Base-by-base conservation (phyloP, 495 filamentous ascomycete genomes). In the Bryoglossum gracile region DNA sequence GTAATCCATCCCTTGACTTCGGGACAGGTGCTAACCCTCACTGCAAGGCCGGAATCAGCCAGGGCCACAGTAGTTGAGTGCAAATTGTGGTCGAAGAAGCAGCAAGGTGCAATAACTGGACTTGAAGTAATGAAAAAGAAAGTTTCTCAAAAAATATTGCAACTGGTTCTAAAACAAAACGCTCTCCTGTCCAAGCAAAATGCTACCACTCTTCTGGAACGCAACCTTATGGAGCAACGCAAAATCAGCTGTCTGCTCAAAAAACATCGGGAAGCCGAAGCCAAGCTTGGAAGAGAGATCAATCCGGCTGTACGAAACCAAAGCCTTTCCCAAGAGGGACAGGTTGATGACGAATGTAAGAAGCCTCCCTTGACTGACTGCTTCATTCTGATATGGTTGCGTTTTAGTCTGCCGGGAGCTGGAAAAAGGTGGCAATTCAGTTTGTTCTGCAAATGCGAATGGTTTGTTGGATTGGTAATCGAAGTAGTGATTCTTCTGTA, bases 281-380 rank as follows among this genome's bases (percentile, higher is more conserved):
- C 2, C 3, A 32, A 23, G 9, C 13, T 45, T 2, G 50, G 51
- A 1, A 14, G 2, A 13, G 51, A 56, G 18, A 55, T 60, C 11
- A 36, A 60, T 28, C 54, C 54, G 2, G 57, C 57, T 19, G 48
- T 50, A 3, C 42, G 38, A 17, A 51, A 16, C 8, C 50, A 57
- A 36, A 48, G 28, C 37, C 39, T 56, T 30, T 51, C 45, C 3
- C 4, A 30, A 11, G 51, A 37, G 21, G 57, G 57, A 6, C 51
- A 47, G 19, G 57, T 23, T 13, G 57, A 60, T 19, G 57, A 60
- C 48, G 46, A 48, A 9, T 56, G 57, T 60, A 54, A 57, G 51
- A 17, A 9, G 13, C 18, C 41, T 3, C 41, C 25, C 37, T 14
- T 8, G 13, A 24, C 13, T 25, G 16, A 17, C 11, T 43, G 3